Base-by-base conservation (phyloP, 805 yeast species). In the baker's yeast (Saccharomyces cerevisiae) region DNA sequence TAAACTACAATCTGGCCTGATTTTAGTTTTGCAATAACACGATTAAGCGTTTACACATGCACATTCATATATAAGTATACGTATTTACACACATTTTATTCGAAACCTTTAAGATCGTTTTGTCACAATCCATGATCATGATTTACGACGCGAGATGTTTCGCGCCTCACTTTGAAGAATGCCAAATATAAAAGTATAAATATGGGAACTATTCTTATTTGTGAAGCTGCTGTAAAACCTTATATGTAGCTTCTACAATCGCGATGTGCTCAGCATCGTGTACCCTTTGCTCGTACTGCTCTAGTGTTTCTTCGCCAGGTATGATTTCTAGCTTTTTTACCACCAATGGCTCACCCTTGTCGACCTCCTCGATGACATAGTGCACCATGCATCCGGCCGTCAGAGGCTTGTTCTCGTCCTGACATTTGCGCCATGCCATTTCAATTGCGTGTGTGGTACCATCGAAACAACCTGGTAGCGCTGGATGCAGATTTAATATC, bases 341-440 rank as follows among this genome's bases (percentile, higher is more conserved):
- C 14, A 94, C 72, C 46, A 94, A 70, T 2, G 99, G 97, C 61
- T 85, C 86, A 26, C 99, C 99, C 61, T 84, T 83, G 70, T 94
- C 99, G 6, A 94, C 99, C 63, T 88, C 96, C 49, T 90, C 88
- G 61, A 94, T 91, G n/a, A 94, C 98, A 65, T 86, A 82, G 74
- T 94, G 99, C 48, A 94, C 87, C 99, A 94, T 94, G 52, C 94
- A 87, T 1, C 99, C 99, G 14, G 95, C 96, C 51, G 84, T 81
- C 60, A 81, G 79, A 8, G 96, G 96, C 41, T 59, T 54, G 11
- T 57, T 56, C 2, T 55, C 48, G 28, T 81, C 82, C 66, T 91
- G 96, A 41, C 97, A 97, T 11, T 95, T 96, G 63, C 89, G 76
- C 92, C 95, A 94, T 0, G 97, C 96, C 65, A 98, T 77, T 63